Percentiles rank a stretch among this genome's conserved stretches.
phyloP scores from a whole-genome alignment of 345 rosid genomes.

The Citrus australasica region DNA sequence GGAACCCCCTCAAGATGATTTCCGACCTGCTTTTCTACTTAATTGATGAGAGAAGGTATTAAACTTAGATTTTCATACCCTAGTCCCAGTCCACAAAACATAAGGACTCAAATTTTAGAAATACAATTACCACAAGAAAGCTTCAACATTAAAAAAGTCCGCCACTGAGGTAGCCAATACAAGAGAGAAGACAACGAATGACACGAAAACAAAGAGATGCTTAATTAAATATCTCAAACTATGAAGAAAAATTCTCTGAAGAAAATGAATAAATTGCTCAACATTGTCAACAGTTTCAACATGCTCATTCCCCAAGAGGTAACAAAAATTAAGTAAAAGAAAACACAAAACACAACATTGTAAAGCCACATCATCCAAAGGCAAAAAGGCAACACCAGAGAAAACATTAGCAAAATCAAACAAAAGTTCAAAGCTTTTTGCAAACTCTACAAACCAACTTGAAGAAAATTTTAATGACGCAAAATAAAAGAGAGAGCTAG shows the following conservation, averaged over 20 bases:
- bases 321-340: slow-evolving; percentile 1
- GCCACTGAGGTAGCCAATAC: not conserved
- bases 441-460: slow-evolving; percentile 4
- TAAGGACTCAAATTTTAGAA: not conserved
- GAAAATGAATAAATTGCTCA: slow-evolving; percentile 1
- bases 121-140: slow-evolving; percentile 5
- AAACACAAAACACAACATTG: not conserved
- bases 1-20: slow-evolving; percentile 89
- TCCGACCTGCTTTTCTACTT: slow-evolving; percentile 55
- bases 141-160: slow-evolving; percentile 3
- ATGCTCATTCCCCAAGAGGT: not conserved
- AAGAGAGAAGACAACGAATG: not conserved
- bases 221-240: slow-evolving; percentile 2
- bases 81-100: slow-evolving; percentile 10
- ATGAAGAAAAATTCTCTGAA: not conserved
- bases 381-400: not conserved
- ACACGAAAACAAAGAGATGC: not conserved
- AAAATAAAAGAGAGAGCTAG: slow-evolving; percentile 7
- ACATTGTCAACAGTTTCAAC: not conserved
- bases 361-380: slow-evolving; percentile 3
- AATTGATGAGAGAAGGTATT: slow-evolving; percentile 28
- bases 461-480: not conserved
- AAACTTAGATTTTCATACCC: slow-evolving; percentile 18
- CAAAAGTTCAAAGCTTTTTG: not conserved
- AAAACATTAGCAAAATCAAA: slow-evolving; percentile 12